Evolutionary conservation across 345 rosid species (phyloP), one percentile per base, ranked within the genome.

Genomic region (Hirschfeldia incana): DNA sequence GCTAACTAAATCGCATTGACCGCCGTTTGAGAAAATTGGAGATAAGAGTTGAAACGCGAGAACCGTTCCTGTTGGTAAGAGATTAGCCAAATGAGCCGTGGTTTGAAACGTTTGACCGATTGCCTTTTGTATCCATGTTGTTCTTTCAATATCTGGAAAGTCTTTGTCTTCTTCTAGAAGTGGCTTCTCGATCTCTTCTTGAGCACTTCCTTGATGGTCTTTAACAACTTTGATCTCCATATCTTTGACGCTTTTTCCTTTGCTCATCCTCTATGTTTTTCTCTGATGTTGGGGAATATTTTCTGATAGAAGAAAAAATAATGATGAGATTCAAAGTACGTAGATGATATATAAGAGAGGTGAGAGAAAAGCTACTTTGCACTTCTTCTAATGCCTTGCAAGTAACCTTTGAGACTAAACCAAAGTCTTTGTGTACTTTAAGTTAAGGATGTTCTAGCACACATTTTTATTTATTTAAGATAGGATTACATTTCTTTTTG

Each of bases 41-140:
- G 94, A 80, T 17, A 95, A 83, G 61, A 93, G 87, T 29, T 95
- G 98, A 86, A 95, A 95, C 29, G 98, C 91, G 5, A 95, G 97
- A 74, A 93, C 97, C 0, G 99, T 84, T 70, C 98, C 98, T 0
- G 99, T 95, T 0, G 98, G 99, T 59, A 95, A 83, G 51, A 93
- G 91, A 62, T 93, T 93, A 34, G 99, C 97, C 73, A 95, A 72
- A 78, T 95, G 88, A 12, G 98, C 94, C 0, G 97, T 89, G 91
- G 97, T 93, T 72, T 84, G 81, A 70, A 95, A 93, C 8, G 98
- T 91, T 83, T 95, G 93, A 61, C 89, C 82, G 5, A 93, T 90
- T 51, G 98, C 97, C 63, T 73, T 88, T 77, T 93, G 99, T 63
- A 91, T 73, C 83, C 83, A 60, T 74, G 60, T 90, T 65, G 78